Evolutionary conservation across 2,329 filamentous ascomycete genomes (phyloP).

Genomic region (Thelonectria discophora): DNA sequence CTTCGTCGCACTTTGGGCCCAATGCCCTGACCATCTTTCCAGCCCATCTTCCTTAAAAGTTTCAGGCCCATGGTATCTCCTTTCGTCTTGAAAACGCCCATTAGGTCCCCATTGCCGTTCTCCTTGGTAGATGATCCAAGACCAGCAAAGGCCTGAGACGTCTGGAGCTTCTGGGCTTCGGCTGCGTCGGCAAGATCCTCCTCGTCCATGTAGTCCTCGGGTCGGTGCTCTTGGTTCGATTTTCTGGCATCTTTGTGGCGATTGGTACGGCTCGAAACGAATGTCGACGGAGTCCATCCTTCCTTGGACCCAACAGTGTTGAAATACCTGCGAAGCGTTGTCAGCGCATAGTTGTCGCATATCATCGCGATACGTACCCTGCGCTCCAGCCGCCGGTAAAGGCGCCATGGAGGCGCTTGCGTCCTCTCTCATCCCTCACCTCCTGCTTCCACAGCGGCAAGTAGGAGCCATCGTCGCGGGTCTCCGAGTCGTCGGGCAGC

Average conservation of each 20-base stretch:
- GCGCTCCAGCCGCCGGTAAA: slow-evolving; percentile 98
- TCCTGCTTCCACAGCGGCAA: slow-evolving; percentile 99
- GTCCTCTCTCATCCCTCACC: slow-evolving; percentile 88
- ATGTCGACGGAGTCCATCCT: slow-evolving; percentile 93
- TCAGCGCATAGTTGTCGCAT: slow-evolving; percentile 22
- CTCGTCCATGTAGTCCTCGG: slow-evolving; percentile 97
- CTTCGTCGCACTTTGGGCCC: slow-evolving; percentile 83
- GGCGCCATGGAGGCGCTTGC: slow-evolving; percentile 91
- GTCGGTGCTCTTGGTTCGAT: slow-evolving; percentile 71
- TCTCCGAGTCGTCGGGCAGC: slow-evolving; percentile 79
- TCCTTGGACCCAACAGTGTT: slow-evolving; percentile 99
- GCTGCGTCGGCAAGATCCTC: slow-evolving; percentile 90
- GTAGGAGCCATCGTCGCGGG: slow-evolving; percentile 89
- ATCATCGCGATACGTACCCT: slow-evolving; percentile 70
- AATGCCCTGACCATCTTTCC: slow-evolving; percentile 92
- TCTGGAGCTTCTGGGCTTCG: slow-evolving; percentile 79
- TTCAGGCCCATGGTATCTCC: slow-evolving; percentile 90
- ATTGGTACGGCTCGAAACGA: slow-evolving; percentile 87
- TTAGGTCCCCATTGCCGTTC: slow-evolving; percentile 62
- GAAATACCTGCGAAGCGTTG: slow-evolving; percentile 73
- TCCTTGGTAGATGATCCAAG: slow-evolving; percentile 74
- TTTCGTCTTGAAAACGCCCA: slow-evolving; percentile 75
- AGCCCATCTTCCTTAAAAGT: slow-evolving; percentile 91
- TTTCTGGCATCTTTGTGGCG: slow-evolving; percentile 71
- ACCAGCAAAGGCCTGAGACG: slow-evolving; percentile 76